These are phyloP conservation scores for Omphalea diandra DNA, from an alignment of 441 rosid genomes.

Conservation along the genomic window DNA sequence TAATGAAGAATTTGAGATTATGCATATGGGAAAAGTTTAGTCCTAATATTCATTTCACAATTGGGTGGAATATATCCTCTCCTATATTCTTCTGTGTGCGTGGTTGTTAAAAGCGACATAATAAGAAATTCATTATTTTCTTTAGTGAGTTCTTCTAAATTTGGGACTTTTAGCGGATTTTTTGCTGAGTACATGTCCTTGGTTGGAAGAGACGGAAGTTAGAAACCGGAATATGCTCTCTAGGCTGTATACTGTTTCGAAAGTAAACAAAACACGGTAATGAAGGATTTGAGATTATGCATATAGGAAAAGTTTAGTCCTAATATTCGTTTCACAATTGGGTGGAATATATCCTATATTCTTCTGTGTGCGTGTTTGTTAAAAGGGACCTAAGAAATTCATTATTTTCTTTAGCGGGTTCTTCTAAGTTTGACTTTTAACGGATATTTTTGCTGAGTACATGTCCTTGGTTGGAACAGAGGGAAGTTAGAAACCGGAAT, in stretches of 20 bases:
- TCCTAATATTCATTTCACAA: background rate
- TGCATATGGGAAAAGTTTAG: background rate
- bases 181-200: background rate
- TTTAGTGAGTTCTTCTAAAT: background rate
- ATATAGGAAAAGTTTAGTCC: background rate
- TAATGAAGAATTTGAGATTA: background rate
- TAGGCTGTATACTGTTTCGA: background rate
- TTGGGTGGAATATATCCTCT: background rate
- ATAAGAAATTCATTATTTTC: background rate
- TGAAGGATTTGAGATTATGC: too few species aligned
- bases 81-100: background rate
- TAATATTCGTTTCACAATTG: background rate
- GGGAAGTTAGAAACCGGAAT: conserved; percentile 3
- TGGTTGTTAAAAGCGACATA: too few species aligned
- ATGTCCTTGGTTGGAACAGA: background rate
- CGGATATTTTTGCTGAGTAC: background rate
- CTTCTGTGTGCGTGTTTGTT: background rate
- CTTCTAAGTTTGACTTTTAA: background rate
- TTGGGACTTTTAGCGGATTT: background rate
- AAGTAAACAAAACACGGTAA: background rate
- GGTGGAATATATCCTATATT: background rate
- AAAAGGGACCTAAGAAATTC: too few species aligned
- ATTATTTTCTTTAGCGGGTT: background rate
- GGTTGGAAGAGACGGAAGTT: background rate
- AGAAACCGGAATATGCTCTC: too few species aligned